phyloP scores from a whole-genome alignment of 2,329 filamentous ascomycete species.

The Basipetospora chlamydospora region DNA sequence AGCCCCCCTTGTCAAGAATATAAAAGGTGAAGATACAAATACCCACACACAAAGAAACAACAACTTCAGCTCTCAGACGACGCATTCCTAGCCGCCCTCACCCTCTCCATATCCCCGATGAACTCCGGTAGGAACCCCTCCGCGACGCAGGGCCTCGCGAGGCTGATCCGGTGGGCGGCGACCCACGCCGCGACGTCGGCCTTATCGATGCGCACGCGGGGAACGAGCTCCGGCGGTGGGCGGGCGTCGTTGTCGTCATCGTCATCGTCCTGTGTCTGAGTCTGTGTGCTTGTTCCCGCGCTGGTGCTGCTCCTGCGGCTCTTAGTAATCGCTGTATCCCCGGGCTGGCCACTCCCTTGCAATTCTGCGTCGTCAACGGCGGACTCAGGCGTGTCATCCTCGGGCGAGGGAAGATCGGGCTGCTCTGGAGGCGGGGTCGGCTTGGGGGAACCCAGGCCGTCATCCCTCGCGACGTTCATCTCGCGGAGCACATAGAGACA shows the following conservation, averaged over 20 bases:
- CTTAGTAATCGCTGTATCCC: too few relatives aligned
- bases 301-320: too few relatives aligned
- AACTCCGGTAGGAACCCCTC: slow-evolving; percentile 61
- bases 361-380: too few relatives aligned
- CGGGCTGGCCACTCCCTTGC: too few relatives aligned
- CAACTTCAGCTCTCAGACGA: too few relatives aligned
- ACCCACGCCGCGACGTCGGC: slow-evolving; percentile 52
- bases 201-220: slow-evolving; percentile 37
- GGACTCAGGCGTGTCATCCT: slow-evolving; percentile 4
- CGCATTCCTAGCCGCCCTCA: neutral
- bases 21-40: too few relatives aligned
- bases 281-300: too few relatives aligned
- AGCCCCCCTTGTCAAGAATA: too few relatives aligned
- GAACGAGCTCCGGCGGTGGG: slow-evolving; percentile 16
- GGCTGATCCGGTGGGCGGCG: slow-evolving; percentile 41
- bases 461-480: slow-evolving; percentile 59
- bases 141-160: slow-evolving; percentile 55
- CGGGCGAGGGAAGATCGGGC: slow-evolving; percentile 4
- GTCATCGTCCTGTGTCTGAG: slow-evolving; percentile 9
- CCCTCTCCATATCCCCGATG: slow-evolving; percentile 29
- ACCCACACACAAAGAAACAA: too few relatives aligned
- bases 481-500: slow-evolving; percentile 63
- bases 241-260: slow-evolving; percentile 13
- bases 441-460: slow-evolving; percentile 26
- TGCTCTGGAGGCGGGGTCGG: slow-evolving; percentile 5